Conservation (phyloP, 2,329 filamentous ascomycete species). For the Torrubiellomyces zombiae region DNA sequence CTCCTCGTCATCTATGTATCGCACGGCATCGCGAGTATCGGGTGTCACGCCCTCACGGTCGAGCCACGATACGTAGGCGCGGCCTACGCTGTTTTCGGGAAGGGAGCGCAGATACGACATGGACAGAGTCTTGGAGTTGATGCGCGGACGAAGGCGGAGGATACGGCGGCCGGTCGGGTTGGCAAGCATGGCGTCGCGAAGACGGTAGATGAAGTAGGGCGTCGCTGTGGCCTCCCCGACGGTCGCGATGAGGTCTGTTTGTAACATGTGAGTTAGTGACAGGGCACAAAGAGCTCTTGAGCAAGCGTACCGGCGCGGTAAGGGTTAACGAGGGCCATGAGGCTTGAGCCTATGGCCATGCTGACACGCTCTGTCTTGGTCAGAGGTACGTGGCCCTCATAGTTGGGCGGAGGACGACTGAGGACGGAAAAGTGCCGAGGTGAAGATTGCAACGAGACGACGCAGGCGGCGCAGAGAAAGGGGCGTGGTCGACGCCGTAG, state of each 20-base stretch:
- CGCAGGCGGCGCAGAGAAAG: conserved; percentile 2
- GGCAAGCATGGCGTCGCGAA: conserved; percentile 81
- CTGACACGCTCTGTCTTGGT: conserved; percentile 59
- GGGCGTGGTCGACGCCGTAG: not conserved
- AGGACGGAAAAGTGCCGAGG: conserved; percentile 54
- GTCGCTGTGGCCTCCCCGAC: conserved; percentile 90
- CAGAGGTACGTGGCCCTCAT: conserved; percentile 83
- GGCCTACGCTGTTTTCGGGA: conserved; percentile 58
- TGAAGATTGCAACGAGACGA: conserved; percentile 3
- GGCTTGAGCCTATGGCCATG: conserved; percentile 48
- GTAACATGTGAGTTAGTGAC: conserved; percentile 1
- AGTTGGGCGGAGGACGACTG: conserved; percentile 71
- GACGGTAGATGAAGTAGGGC: conserved; percentile 85
- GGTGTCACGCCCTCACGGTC: conserved; percentile 86
- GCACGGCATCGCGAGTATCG: conserved; percentile 66
- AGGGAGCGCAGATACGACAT: conserved; percentile 55
- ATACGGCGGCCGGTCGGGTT: conserved; percentile 76
- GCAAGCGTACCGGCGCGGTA: conserved; percentile 49
- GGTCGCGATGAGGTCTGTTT: conserved; percentile 72
- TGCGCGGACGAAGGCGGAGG: conserved; percentile 73
- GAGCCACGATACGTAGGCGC: conserved; percentile 77
- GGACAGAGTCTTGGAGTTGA: conserved; percentile 56
- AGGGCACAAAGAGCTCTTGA: not conserved
- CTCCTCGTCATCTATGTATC: conserved; percentile 88
- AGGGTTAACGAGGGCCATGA: conserved; percentile 54